phyloP scores from a whole-genome alignment of 2,329 filamentous ascomycete genomes.

The Colletotrichum endophyticum region DNA sequence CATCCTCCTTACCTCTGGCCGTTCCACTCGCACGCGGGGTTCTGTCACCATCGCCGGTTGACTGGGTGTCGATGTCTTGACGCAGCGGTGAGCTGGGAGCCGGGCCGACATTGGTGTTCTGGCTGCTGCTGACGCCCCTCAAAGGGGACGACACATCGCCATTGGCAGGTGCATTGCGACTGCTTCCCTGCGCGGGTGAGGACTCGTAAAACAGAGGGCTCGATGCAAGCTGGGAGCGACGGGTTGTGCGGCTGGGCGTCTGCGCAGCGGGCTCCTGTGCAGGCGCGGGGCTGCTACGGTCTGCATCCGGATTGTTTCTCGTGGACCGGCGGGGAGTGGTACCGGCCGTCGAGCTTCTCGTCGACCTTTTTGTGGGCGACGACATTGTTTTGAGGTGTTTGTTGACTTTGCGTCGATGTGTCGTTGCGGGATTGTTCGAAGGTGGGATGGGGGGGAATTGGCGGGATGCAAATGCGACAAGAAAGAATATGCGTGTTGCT shows the following conservation, averaged over 20 bases:
- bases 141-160: constrained; percentile 57
- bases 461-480: constrained; percentile 10
- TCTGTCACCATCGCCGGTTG: constrained; percentile 59
- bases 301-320: constrained; percentile 28
- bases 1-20: constrained; percentile 62
- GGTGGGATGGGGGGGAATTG: constrained; percentile 8
- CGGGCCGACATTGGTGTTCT: constrained; percentile 49
- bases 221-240: constrained; percentile 64
- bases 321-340: constrained; percentile 38
- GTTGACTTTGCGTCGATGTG: background rate
- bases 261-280: constrained; percentile 23
- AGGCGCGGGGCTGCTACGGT: constrained; percentile 51
- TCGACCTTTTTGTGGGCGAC: constrained; percentile 49
- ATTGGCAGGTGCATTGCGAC: constrained; percentile 32
- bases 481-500: constrained; percentile 24
- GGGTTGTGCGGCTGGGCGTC: constrained; percentile 50
- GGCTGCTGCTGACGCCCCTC: constrained; percentile 61
- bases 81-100: constrained; percentile 64
- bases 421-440: constrained; percentile 7
- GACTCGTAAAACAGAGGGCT: constrained; percentile 82
- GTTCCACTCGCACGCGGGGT: constrained; percentile 72
- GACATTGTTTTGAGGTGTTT: constrained; percentile 37
- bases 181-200: constrained; percentile 37
- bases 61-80: constrained; percentile 64
- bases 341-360: constrained; percentile 57